A percentile compares a stretch with the other conserved stretches of the same genome.
phyloP scores from a whole-genome alignment of 2,329 filamentous ascomycete genomes.

The Trichoderma sp. region DNA sequence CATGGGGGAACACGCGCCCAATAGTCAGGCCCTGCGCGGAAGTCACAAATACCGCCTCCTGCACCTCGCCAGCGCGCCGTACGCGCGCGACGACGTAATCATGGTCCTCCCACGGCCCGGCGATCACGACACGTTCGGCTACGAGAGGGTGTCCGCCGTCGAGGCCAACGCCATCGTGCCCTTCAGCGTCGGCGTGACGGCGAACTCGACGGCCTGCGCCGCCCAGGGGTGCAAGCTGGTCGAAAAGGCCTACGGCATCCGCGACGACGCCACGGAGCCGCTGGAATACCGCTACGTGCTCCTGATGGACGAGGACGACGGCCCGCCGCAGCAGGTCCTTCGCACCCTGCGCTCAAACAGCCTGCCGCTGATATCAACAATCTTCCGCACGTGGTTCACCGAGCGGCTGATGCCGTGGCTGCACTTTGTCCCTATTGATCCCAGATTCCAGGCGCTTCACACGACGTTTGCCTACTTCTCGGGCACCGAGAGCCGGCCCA shows the following conservation, averaged over 20 bases:
- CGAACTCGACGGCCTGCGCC: constrained; percentile 55
- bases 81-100: constrained; percentile 45
- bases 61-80: constrained; percentile 63
- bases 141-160: constrained; percentile 51
- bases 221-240: constrained; percentile 36
- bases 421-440: constrained; percentile 76
- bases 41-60: constrained; percentile 68
- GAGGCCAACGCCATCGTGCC: constrained; percentile 53
- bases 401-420: constrained; percentile 71
- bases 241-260: constrained; percentile 32
- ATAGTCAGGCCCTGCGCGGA: constrained; percentile 57
- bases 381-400: constrained; percentile 79
- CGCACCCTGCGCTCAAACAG: constrained; percentile 63
- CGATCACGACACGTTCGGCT: constrained; percentile 44
- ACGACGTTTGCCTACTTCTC: constrained; percentile 71
- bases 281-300: constrained; percentile 69
- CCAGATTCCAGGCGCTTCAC: constrained; percentile 70
- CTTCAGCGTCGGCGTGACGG: constrained; percentile 58
- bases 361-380: constrained; percentile 66
- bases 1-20: constrained; percentile 53
- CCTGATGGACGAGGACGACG: constrained; percentile 67
- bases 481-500: constrained; percentile 47
- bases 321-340: constrained; percentile 58
- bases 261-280: constrained; percentile 45
- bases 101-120: constrained; percentile 52